Evolutionary conservation across 805 yeast genomes (phyloP).

Genomic region (Yamadazyma tumulicola): DNA sequence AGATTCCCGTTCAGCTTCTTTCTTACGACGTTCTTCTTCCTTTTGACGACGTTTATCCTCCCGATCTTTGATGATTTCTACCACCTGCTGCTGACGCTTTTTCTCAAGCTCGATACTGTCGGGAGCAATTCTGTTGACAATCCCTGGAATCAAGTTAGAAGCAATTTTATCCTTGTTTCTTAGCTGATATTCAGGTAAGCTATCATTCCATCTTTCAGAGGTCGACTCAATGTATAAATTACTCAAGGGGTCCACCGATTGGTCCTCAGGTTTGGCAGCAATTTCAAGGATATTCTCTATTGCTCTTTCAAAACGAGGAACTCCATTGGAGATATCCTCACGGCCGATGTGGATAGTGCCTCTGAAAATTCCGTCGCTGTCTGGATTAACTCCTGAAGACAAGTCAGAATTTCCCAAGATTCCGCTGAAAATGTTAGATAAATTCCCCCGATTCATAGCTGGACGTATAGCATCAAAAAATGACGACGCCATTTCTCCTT

Average conservation of each 20-base stretch:
- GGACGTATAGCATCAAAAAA: conserved; percentile 27
- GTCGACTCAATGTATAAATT: conserved; percentile 45
- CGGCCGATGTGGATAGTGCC: conserved; percentile 21
- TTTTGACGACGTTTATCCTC: conserved; percentile 27
- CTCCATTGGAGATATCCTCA: conserved; percentile 3
- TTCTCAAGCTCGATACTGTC: conserved; percentile 42
- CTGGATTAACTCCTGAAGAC: conserved; percentile 2
- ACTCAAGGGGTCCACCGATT: conserved; percentile 15
- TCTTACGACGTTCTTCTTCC: conserved; percentile 23
- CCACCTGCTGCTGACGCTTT: conserved; percentile 21
- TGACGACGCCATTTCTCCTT: conserved; percentile 21
- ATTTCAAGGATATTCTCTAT: conserved; percentile 19
- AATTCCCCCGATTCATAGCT: conserved; percentile 15
- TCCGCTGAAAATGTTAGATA: conserved; percentile 15
- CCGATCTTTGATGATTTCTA: conserved; percentile 28
- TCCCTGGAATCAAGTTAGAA: conserved; percentile 22
- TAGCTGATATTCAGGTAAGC: conserved; percentile 49
- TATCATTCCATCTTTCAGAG: conserved; percentile 65
- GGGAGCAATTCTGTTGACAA: conserved; percentile 46
- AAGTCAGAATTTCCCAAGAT: conserved; percentile 16
- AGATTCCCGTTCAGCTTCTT: conserved; percentile 18
- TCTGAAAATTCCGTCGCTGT: conserved; percentile 17
- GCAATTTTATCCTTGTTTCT: conserved; percentile 24
- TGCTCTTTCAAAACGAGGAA: conserved; percentile 21
- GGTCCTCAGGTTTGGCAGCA: conserved; percentile 9